A percentile compares a stretch with the other conserved stretches of the same genome.
These are phyloP conservation scores for Monilinia polystroma DNA, from an alignment of 2,329 filamentous ascomycete genomes.

Conservation along the genomic window DNA sequence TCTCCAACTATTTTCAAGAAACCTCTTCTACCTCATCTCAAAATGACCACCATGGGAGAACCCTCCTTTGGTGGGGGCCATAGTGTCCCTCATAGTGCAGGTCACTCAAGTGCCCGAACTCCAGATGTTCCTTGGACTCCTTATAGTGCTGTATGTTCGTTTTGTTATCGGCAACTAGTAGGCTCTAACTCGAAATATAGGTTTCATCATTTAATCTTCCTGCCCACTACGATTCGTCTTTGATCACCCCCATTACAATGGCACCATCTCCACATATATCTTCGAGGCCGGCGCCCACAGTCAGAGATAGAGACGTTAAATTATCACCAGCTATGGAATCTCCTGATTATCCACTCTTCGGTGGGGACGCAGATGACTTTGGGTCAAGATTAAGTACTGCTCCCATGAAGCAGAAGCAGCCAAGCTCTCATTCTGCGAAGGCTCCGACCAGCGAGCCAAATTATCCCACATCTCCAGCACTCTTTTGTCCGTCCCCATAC, in stretches of 20 bases:
- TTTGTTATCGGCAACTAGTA: neutral
- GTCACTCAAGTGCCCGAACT: conserved; percentile 12
- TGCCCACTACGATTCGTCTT: conserved; percentile 32
- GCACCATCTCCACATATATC: conserved; percentile 29
- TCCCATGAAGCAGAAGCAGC: conserved; percentile 34
- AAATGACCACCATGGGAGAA: conserved; percentile 21
- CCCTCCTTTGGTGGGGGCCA: conserved; percentile 19
- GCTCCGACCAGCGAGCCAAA: conserved; percentile 29
- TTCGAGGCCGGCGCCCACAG: conserved; percentile 25
- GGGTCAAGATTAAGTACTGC: conserved; percentile 25
- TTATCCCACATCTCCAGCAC: conserved; percentile 27
- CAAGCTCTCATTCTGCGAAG: conserved; percentile 22
- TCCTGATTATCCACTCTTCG: conserved; percentile 28
- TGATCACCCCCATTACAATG: conserved; percentile 36
- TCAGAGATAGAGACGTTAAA: conserved; percentile 28
- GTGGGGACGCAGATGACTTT: conserved; percentile 29
- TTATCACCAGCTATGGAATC: conserved; percentile 28
- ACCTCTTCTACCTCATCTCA: conserved; percentile 9
- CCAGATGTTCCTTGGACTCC: conserved; percentile 29
- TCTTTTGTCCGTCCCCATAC: conserved; percentile 28
- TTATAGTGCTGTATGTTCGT: conserved; percentile 35
- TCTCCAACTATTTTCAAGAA: conserved; percentile 20
- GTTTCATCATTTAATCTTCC: conserved; percentile 39
- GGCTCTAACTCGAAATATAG: conserved; percentile 28
- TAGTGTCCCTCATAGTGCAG: conserved; percentile 12